Evolutionary conservation across 371 early-diverging fungal species (phyloP), one percentile per base, ranked within the genome.

Genomic region (Thermomucor indicae-seudaticae): DNA sequence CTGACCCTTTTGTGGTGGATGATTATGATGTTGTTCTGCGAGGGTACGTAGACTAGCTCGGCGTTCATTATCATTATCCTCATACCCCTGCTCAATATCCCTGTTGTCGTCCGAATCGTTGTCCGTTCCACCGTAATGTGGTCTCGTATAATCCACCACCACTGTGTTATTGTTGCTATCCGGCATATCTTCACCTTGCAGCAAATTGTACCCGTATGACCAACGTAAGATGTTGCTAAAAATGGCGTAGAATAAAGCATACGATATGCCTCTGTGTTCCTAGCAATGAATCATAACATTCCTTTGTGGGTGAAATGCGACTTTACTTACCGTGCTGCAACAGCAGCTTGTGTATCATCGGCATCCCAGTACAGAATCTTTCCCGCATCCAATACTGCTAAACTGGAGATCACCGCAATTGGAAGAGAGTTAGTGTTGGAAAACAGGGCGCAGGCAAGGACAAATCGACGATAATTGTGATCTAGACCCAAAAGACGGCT

Each of bases 381-480:
- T 6, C 77, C 77, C 1, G 83, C 84, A 17, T 81, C 73, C 40
- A 85, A 85, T 30, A 82, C 72, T 16, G 88, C 85, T 39, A 86
- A 62, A 37, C 86, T 83, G 34, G 86, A 78, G 34, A 90, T 71
- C 31, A 83, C 62, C 2, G 88, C 85, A 40, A 87, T 77, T 1
- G 90, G 90, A 20, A 88, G 59, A 10, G 85, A 81, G 57, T 88
- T 90, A 3, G 85, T 80, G 57, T 88, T 88, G 43, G 76, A 69
- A 40, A 88, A 86, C 54, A 88, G 67, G n/a, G 78, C 67, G 14
- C 86, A 81, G 3, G 85, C 84, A 20, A 72, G 67, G 19, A 84
- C 78, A 58, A 90, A 81, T 14, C 80, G 78, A 16, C 75, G 73
- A 37, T 85, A 78, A 11, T 70, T 57, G 19, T 73, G 65, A 4